Conservation (phyloP, 768 basidiomycete species). For the Trametes cingulata region DNA sequence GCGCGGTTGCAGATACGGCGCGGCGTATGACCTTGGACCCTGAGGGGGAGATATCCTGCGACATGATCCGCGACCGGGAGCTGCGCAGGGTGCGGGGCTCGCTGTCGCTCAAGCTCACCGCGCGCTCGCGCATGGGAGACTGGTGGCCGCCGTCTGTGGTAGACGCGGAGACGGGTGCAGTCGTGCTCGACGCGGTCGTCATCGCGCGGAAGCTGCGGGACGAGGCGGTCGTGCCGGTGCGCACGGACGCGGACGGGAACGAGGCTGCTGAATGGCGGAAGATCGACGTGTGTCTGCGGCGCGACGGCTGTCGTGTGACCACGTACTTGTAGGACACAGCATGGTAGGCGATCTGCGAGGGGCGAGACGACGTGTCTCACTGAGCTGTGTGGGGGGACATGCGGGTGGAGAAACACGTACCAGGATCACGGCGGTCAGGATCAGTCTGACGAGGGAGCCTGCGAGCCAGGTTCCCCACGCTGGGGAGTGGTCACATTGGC, state of each 20-base stretch:
- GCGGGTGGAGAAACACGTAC: conserved; percentile 38
- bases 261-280: conserved; percentile 23
- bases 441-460: conserved; percentile 52
- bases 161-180: conserved; percentile 12
- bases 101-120: conserved; percentile 16
- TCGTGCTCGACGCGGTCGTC: conserved; percentile 20
- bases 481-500: conserved; percentile 34
- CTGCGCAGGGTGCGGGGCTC: conserved; percentile 25
- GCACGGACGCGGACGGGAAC: conserved; percentile 14
- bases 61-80: conserved; percentile 23
- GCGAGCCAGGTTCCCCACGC: conserved; percentile 57
- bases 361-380: neutral
- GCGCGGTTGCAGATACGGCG: conserved; percentile 14
- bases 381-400: neutral
- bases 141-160: neutral
- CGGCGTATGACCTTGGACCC: conserved; percentile 20
- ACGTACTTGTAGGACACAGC: conserved; percentile 29
- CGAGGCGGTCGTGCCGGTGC: conserved; percentile 13
- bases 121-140: conserved; percentile 12
- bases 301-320: conserved; percentile 26
- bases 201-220: conserved; percentile 24
- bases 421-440: conserved; percentile 50
- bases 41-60: conserved; percentile 15
- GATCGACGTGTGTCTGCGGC: conserved; percentile 21
- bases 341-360: conserved; percentile 27